These are phyloP conservation scores for Rhodotorula toruloides DNA, from an alignment of 768 basidiomycete species.

Conservation along the genomic window DNA sequence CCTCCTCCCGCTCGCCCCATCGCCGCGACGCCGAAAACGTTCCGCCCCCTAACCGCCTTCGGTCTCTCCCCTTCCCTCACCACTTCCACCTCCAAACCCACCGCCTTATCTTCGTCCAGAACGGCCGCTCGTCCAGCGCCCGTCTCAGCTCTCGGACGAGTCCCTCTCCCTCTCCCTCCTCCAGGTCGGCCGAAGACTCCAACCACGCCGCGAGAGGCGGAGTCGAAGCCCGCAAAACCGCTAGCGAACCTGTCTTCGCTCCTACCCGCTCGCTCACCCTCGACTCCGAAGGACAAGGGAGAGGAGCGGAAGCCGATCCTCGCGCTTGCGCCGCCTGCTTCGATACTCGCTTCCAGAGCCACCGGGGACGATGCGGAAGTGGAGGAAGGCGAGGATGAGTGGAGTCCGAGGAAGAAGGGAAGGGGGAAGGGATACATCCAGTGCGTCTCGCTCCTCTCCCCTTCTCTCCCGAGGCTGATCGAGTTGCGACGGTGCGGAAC, in stretches of 20 bases:
- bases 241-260: background rate
- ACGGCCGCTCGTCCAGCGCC: too few relatives aligned
- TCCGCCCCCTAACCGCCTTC: too few relatives aligned
- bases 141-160: too few relatives aligned
- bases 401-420: constrained; percentile 9
- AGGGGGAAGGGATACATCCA: constrained; percentile 1
- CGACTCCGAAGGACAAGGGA: background rate
- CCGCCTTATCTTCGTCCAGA: too few relatives aligned
- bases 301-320: background rate
- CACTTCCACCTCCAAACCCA: too few relatives aligned
- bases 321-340: background rate
- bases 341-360: background rate
- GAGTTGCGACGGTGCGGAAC: too few relatives aligned
- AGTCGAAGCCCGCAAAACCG: fast-evolving
- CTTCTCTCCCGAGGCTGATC: background rate
- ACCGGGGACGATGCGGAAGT: background rate
- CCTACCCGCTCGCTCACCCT: background rate
- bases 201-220: background rate
- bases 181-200: background rate
- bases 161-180: too few relatives aligned
- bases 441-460: background rate
- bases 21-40: too few relatives aligned
- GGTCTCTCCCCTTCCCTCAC: too few relatives aligned
- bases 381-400: background rate
- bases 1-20: too few relatives aligned